These are phyloP conservation scores for Candida lessepsii DNA, from an alignment of 805 yeast genomes.

Conservation along the genomic window DNA sequence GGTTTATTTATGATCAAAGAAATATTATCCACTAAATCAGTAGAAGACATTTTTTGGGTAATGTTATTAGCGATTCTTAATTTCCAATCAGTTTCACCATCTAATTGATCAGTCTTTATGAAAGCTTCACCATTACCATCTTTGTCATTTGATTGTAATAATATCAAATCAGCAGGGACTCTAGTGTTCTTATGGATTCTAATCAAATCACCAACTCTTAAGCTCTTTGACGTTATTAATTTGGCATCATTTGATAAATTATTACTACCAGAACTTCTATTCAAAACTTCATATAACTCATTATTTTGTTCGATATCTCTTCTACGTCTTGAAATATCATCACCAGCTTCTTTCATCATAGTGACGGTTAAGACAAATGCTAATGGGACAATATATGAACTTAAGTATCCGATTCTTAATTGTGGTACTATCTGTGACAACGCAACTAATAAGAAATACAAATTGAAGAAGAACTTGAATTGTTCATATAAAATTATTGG, in stretches of 20 bases:
- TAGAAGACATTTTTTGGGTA: constrained; percentile 58
- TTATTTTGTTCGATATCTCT: constrained; percentile 87
- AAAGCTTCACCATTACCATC: constrained; percentile 85
- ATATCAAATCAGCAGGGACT: constrained; percentile 89
- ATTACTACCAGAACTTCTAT: constrained; percentile 17
- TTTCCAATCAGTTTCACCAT: constrained; percentile 99
- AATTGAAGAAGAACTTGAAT: constrained; percentile 93
- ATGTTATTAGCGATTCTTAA: constrained; percentile 71
- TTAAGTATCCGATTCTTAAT: constrained; percentile 86
- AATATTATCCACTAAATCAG: constrained; percentile 49
- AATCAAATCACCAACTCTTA: constrained; percentile 86
- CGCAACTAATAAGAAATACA: constrained; percentile 90
- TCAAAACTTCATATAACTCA: constrained; percentile 73
- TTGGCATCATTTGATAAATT: constrained; percentile 24
- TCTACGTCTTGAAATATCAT: constrained; percentile 85
- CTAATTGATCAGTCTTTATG: constrained; percentile 94
- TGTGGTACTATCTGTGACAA: constrained; percentile 89
- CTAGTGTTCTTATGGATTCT: constrained; percentile 76
- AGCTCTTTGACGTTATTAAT: constrained; percentile 50
- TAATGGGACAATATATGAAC: constrained; percentile 90
- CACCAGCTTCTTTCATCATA: constrained; percentile 93
- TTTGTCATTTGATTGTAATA: constrained; percentile 68
- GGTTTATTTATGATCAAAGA: constrained; percentile 76
- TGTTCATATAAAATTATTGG: constrained; percentile 92
- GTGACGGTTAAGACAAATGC: constrained; percentile 91